Conservation (phyloP, 495 filamentous ascomycete genomes). For the Tuber magnatum region DNA sequence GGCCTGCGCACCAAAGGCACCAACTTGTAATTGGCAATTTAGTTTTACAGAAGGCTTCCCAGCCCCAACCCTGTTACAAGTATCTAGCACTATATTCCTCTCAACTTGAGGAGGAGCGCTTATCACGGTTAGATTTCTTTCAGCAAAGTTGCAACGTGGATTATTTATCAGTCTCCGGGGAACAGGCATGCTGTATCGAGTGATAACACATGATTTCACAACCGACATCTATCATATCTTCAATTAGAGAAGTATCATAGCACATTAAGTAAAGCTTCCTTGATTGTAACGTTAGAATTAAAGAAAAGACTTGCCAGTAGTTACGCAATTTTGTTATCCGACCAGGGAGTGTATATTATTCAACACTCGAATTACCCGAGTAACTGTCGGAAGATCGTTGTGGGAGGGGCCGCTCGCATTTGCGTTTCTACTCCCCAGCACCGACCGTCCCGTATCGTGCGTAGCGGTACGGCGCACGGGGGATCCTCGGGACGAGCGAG, state of each 20-base stretch:
- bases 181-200: background rate
- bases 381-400: too few species aligned
- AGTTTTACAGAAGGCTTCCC: background rate
- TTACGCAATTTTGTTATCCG: background rate
- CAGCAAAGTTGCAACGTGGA: background rate
- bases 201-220: background rate
- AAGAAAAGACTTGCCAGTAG: background rate
- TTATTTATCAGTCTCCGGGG: background rate
- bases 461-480: too few species aligned
- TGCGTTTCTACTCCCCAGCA: too few species aligned
- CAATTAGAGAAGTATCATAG: too few species aligned
- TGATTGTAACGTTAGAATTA: background rate
- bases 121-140: background rate
- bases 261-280: background rate
- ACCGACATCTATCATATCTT: background rate
- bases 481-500: too few species aligned
- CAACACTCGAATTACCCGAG: too few species aligned
- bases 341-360: too few species aligned
- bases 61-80: background rate
- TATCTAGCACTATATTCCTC: background rate
- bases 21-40: background rate
- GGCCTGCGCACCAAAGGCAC: background rate
- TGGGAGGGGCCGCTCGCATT: too few species aligned
- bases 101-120: too few species aligned
- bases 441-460: too few species aligned